phyloP scores from a whole-genome alignment of 2,329 filamentous ascomycete genomes.

The Alternaria arbusti region DNA sequence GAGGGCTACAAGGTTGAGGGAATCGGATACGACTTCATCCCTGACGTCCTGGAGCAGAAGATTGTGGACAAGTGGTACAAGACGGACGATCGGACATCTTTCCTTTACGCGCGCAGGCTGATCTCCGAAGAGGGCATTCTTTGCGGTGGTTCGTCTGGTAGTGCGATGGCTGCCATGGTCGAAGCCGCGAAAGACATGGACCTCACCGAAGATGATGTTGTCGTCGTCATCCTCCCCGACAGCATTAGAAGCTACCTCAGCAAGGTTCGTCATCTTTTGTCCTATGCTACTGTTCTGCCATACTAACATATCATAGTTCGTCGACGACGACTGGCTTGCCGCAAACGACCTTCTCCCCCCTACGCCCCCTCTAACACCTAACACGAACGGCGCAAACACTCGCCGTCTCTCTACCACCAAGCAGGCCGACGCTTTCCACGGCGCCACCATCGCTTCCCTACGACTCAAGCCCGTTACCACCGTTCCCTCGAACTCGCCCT shows the following conservation, averaged over 20 bases:
- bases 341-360: constrained; percentile 88
- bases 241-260: constrained; percentile 96
- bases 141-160: constrained; percentile 91
- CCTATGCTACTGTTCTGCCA: not conserved
- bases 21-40: constrained; percentile 98
- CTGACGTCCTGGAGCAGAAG: constrained; percentile 84
- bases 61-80: constrained; percentile 96
- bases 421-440: constrained; percentile 71
- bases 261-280: constrained; percentile 62
- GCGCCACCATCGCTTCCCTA: constrained; percentile 80
- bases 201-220: constrained; percentile 82
- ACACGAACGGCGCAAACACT: constrained; percentile 33
- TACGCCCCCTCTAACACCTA: constrained; percentile 52
- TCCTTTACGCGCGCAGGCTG: constrained; percentile 84
- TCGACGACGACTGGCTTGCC: constrained; percentile 97
- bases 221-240: constrained; percentile 92
- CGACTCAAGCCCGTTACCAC: constrained; percentile 94
- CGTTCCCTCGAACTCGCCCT: constrained; percentile 71
- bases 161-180: constrained; percentile 83
- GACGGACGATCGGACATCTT: constrained; percentile 91
- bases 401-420: constrained; percentile 48
- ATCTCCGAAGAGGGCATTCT: constrained; percentile 95
- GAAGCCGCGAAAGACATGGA: constrained; percentile 76
- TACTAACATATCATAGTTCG: constrained; percentile 64
- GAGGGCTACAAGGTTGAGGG: constrained; percentile 97